A percentile compares a stretch with the other conserved stretches of the same genome.
Conservation (phyloP, 495 filamentous ascomycete species). For the Aspergillus sclerotioniger region DNA sequence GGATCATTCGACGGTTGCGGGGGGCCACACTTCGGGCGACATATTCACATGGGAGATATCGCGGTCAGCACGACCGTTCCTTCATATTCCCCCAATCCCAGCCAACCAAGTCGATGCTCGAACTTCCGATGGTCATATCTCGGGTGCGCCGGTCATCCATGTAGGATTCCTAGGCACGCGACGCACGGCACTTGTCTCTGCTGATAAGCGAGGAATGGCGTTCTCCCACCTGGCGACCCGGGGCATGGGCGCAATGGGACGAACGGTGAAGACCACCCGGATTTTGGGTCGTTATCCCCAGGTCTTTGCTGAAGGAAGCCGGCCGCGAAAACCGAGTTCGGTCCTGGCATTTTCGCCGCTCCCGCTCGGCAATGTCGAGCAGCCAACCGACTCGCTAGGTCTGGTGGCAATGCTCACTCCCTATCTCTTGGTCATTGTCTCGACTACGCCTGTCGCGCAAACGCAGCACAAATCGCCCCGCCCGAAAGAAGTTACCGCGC, state of each 20-base stretch:
- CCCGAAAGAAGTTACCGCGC: slow-evolving; percentile 84
- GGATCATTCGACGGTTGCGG: slow-evolving; percentile 87
- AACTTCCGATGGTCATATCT: slow-evolving; percentile 76
- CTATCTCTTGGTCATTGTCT: slow-evolving; percentile 93
- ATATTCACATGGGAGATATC: slow-evolving; percentile 98
- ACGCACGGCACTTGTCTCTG: slow-evolving; percentile 96
- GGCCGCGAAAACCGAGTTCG: slow-evolving; percentile 86
- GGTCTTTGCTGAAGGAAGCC: slow-evolving; percentile 49
- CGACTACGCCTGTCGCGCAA: slow-evolving; percentile 90
- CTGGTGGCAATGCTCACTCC: slow-evolving; percentile 95
- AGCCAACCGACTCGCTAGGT: slow-evolving; percentile 82
- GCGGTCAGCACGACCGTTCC: slow-evolving; percentile 76
- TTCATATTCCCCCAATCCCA: slow-evolving; percentile 79
- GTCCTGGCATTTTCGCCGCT: slow-evolving; percentile 89
- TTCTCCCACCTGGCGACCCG: slow-evolving; percentile 95
- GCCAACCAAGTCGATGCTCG: slow-evolving; percentile 60
- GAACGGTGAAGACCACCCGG: slow-evolving; percentile 83
- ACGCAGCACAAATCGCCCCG: slow-evolving; percentile 91
- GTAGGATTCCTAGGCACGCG: slow-evolving; percentile 92
- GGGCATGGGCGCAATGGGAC: slow-evolving; percentile 80
- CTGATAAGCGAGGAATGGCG: slow-evolving; percentile 93
- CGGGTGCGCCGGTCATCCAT: slow-evolving; percentile 75
- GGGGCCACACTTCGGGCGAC: slow-evolving; percentile 82
- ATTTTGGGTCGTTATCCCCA: slow-evolving; percentile 90
- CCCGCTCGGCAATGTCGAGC: slow-evolving; percentile 87